Evolutionary conservation across 352 stramenopile genomes (phyloP).

Genomic region (Pythium myriotylum): DNA sequence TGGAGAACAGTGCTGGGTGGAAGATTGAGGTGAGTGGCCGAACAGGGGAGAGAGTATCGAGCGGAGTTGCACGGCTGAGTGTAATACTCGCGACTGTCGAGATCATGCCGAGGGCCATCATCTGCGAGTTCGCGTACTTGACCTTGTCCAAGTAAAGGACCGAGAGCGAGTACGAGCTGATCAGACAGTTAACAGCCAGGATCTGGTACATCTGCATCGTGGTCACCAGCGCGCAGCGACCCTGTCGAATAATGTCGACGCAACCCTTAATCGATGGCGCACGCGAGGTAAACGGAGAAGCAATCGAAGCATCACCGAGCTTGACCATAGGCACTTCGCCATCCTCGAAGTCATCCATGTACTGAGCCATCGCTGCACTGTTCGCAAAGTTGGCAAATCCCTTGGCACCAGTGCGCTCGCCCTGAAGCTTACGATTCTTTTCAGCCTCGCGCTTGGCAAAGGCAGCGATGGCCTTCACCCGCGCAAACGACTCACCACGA

Average conservation of each 20-base stretch:
- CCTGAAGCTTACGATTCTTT: slow-evolving; percentile 62
- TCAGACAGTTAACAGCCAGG: slow-evolving; percentile 98
- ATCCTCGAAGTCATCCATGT: slow-evolving; percentile 92
- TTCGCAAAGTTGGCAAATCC: slow-evolving; percentile 88
- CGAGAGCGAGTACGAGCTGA: slow-evolving; percentile 98
- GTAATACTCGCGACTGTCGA: slow-evolving; percentile 85
- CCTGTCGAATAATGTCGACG: slow-evolving; percentile 97
- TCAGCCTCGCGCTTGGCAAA: slow-evolving; percentile 85
- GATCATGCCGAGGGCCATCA: slow-evolving; percentile 90
- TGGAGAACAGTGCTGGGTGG: slow-evolving; percentile 91
- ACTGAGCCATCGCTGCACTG: slow-evolving; percentile 86
- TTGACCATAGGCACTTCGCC: slow-evolving; percentile 97
- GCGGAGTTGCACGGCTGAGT: slow-evolving; percentile 91
- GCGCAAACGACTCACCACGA: slow-evolving; percentile 85
- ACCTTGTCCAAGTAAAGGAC: slow-evolving; percentile 98
- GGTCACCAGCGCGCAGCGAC: slow-evolving; percentile 98
- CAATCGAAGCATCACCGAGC: slow-evolving; percentile 98
- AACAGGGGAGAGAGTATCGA: slow-evolving; percentile 92
- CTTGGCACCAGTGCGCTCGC: slow-evolving; percentile 74
- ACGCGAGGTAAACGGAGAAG: slow-evolving; percentile 98
- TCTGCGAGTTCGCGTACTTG: slow-evolving; percentile 98
- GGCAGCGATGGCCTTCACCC: slow-evolving; percentile 83
- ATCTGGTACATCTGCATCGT: slow-evolving; percentile 99
- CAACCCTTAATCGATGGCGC: slow-evolving; percentile 91
- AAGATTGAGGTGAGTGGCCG: slow-evolving; percentile 96